These are phyloP conservation scores for Cichorium intybus DNA, from an alignment of 140 eudicot genomes.

Conservation along the genomic window DNA sequence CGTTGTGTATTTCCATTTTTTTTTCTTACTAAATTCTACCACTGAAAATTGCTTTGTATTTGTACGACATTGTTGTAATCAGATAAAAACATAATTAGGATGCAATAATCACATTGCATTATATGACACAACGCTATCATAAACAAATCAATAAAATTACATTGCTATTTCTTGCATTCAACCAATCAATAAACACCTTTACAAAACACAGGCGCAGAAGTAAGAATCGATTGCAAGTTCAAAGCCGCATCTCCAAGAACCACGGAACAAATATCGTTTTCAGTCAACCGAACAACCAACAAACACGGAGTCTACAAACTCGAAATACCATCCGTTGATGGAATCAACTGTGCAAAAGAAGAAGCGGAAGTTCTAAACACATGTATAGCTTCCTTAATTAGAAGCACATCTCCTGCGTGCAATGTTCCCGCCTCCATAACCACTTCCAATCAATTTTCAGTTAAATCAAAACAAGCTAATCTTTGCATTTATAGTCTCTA, in stretches of 20 bases:
- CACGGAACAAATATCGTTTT: slow-evolving; percentile 60
- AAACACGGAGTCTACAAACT: slow-evolving; percentile 71
- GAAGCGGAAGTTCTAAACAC: slow-evolving; percentile 46
- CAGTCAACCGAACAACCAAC: slow-evolving; percentile 88
- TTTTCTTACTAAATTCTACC: no score
- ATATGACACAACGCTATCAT: no score
- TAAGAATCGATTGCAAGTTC: slow-evolving; percentile 77
- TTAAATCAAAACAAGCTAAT: slow-evolving; percentile 65
- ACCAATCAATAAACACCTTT: not conserved
- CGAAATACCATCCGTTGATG: slow-evolving; percentile 78
- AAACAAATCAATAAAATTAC: no score
- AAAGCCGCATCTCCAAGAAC: slow-evolving; percentile 71
- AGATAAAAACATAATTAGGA: no score
- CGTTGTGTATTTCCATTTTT: no score
- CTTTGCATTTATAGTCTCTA: slow-evolving; percentile 68
- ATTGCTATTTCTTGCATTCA: no score
- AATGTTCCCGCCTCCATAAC: slow-evolving; percentile 57
- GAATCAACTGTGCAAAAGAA: slow-evolving; percentile 80
- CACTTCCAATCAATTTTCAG: slow-evolving; percentile 66
- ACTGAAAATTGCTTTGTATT: no score
- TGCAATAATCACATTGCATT: no score
- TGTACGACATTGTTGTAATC: no score
- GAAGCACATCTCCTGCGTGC: slow-evolving; percentile 52
- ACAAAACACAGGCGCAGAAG: slow-evolving; percentile 68
- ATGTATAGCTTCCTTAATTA: slow-evolving; percentile 66